Percentiles rank a stretch among this genome's conserved stretches.
phyloP scores from a whole-genome alignment of 202 grass and related monocot genomes.

The Panicum virgatum region DNA sequence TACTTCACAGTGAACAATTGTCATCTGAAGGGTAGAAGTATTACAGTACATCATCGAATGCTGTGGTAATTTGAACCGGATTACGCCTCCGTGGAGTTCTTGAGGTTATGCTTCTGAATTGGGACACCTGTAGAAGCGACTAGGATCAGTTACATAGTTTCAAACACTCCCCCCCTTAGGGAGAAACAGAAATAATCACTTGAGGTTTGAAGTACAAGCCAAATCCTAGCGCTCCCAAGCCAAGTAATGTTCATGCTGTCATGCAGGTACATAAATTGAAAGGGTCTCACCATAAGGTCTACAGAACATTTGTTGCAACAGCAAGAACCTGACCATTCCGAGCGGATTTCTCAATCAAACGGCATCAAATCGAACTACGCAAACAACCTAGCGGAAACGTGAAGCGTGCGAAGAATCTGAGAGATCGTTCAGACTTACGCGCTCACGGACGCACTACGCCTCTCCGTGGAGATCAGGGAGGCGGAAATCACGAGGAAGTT shows the following conservation, averaged over 20 bases:
- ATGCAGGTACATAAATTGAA: background rate
- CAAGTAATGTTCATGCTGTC: background rate
- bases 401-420: background rate
- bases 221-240: background rate
- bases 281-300: background rate
- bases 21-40: background rate
- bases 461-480: background rate
- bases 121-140: slow-evolving; percentile 10
- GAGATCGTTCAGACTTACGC: background rate
- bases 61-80: slow-evolving; percentile 5
- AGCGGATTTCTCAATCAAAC: slow-evolving; percentile 1
- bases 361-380: background rate
- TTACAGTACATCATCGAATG: slow-evolving; percentile 48
- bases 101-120: background rate
- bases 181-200: background rate
- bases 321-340: background rate
- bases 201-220: background rate
- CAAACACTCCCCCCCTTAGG: too few species aligned
- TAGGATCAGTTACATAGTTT: background rate
- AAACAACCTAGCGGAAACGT: background rate
- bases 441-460: background rate
- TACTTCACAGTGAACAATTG: background rate
- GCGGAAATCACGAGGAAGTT: slow-evolving; percentile 35
- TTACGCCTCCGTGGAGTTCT: background rate
- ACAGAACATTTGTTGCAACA: background rate